Evolutionary conservation across 202 grass and related monocot species (phyloP).

Genomic region (Setaria italica): DNA sequence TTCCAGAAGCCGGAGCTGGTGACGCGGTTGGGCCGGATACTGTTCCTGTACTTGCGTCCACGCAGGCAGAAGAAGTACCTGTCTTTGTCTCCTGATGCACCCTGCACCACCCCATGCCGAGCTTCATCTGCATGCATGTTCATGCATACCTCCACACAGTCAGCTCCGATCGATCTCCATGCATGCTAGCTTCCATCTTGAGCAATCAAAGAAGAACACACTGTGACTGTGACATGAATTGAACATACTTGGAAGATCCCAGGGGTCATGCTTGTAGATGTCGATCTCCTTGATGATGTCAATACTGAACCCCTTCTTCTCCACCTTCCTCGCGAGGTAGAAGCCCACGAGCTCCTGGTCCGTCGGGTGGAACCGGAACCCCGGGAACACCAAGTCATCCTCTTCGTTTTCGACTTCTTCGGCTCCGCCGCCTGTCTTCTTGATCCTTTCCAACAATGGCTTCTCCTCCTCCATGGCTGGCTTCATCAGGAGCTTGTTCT

Average conservation of each 20-base stretch:
- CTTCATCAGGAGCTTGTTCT: neutral
- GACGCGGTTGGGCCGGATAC: constrained; percentile 53
- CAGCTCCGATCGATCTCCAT: no score
- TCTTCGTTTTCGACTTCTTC: constrained; percentile 23
- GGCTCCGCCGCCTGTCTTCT: neutral
- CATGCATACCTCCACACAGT: neutral
- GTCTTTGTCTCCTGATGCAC: constrained; percentile 32
- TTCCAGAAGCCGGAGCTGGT: constrained; percentile 63
- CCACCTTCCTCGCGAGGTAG: constrained; percentile 65
- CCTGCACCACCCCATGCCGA: neutral
- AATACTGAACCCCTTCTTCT: constrained; percentile 57
- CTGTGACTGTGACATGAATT: neutral
- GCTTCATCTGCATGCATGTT: constrained; percentile 41
- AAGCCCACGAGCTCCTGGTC: constrained; percentile 67
- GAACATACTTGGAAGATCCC: constrained; percentile 74
- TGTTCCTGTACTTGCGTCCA: constrained; percentile 51
- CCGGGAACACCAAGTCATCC: constrained; percentile 53
- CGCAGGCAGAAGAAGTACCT: constrained; percentile 57
- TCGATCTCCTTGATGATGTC: constrained; percentile 72
- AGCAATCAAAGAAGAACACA: neutral
- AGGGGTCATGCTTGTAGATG: constrained; percentile 77
- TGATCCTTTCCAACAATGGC: neutral
- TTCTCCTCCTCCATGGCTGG: constrained; percentile 35
- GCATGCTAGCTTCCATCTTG: neutral
- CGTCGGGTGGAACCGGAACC: constrained; percentile 71